These are phyloP conservation scores for Trichoderma afroharzianum DNA, from an alignment of 2,329 filamentous ascomycete genomes.

Conservation along the genomic window DNA sequence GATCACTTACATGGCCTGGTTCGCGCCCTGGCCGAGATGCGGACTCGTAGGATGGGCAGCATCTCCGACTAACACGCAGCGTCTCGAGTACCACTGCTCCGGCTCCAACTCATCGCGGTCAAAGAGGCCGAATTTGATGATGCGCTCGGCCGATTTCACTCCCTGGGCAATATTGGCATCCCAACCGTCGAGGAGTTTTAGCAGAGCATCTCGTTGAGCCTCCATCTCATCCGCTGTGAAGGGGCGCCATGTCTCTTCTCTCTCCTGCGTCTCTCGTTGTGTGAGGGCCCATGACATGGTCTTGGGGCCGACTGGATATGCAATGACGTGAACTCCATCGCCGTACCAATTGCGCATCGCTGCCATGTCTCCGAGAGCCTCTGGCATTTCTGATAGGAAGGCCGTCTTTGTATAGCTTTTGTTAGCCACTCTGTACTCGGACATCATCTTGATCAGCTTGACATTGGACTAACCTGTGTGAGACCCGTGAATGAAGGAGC, in stretches of 20 bases:
- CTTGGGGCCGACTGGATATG: conserved; percentile 23
- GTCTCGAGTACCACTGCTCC: conserved; percentile 24
- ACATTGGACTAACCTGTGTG: conserved; percentile 14
- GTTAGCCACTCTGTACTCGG: neutral
- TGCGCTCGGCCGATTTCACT: conserved; percentile 22
- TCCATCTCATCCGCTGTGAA: conserved; percentile 21
- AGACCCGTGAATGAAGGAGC: conserved; percentile 23
- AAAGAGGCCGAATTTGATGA: conserved; percentile 27
- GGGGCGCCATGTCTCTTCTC: conserved; percentile 25
- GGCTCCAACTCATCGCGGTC: conserved; percentile 25
- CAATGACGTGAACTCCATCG: conserved; percentile 24
- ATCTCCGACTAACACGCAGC: conserved; percentile 24
- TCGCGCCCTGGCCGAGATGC: conserved; percentile 27
- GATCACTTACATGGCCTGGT: conserved; percentile 22
- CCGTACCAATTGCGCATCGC: conserved; percentile 27
- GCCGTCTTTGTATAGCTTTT: conserved; percentile 20
- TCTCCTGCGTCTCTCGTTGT: conserved; percentile 21
- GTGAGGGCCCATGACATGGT: conserved; percentile 26
- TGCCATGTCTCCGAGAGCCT: conserved; percentile 10
- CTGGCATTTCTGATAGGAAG: conserved; percentile 22
- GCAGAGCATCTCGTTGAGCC: conserved; percentile 18
- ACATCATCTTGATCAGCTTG: neutral
- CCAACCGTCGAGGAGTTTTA: conserved; percentile 20
- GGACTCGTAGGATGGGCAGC: conserved; percentile 27
- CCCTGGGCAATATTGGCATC: conserved; percentile 21